phyloP scores from a whole-genome alignment of 2,329 filamentous ascomycete species.

The Fusarium pilosicola region DNA sequence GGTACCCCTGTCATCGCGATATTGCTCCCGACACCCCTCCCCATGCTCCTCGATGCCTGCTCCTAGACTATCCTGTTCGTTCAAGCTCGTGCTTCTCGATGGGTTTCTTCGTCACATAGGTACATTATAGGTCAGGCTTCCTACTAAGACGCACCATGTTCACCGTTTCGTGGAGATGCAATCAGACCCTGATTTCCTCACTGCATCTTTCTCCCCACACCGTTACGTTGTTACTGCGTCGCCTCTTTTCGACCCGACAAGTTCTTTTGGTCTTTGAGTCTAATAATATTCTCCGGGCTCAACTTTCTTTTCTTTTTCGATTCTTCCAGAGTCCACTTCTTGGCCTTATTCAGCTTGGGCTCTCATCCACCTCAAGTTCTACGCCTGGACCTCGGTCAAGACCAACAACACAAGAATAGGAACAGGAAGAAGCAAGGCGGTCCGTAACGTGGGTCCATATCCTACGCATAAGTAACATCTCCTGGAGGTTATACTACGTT shows the following conservation, averaged over 20 bases:
- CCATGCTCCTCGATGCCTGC: constrained; percentile 12
- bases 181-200: constrained; percentile 42
- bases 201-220: constrained; percentile 37
- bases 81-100: constrained; percentile 36
- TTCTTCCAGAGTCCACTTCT: constrained; percentile 29
- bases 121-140: constrained; percentile 41
- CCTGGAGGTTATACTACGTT: constrained; percentile 32
- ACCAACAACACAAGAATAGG: constrained; percentile 12
- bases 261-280: constrained; percentile 13
- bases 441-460: constrained; percentile 46
- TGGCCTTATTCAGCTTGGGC: constrained; percentile 28
- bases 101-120: constrained; percentile 27
- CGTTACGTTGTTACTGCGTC: constrained; percentile 34
- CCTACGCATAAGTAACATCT: constrained; percentile 41
- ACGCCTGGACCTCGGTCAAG: constrained; percentile 36
- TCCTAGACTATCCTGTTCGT: constrained; percentile 29
- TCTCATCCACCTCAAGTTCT: constrained; percentile 26
- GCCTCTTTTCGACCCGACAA: constrained; percentile 38
- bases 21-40: constrained; percentile 16
- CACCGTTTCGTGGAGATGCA: constrained; percentile 36
- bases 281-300: constrained; percentile 36
- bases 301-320: constrained; percentile 44
- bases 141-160: constrained; percentile 35
- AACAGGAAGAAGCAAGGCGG: constrained; percentile 38
- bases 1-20: constrained; percentile 12